Conservation (phyloP, 331 rosid genomes). For the Acacia pycnantha region DNA sequence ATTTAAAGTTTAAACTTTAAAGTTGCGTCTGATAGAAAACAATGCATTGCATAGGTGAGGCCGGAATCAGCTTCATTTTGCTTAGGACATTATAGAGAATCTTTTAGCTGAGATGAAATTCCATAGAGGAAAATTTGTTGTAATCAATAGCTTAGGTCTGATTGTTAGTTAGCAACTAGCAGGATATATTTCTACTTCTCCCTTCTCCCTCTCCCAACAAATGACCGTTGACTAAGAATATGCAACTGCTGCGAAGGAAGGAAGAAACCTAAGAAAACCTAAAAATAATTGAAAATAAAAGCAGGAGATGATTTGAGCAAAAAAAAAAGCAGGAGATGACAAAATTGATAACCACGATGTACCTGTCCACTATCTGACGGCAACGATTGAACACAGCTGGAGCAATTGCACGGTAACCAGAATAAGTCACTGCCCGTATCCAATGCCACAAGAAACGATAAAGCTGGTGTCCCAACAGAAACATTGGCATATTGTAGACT, state of each 20-base stretch:
- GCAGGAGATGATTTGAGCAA: background rate
- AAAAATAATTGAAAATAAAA: background rate
- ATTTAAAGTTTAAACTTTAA: background rate
- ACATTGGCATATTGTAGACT: constrained; percentile 89
- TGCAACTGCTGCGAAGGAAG: background rate
- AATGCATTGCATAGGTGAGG: background rate
- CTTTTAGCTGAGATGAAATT: background rate
- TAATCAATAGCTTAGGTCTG: background rate
- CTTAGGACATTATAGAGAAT: background rate
- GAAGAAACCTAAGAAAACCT: background rate
- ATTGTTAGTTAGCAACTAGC: background rate
- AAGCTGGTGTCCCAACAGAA: constrained; percentile 80
- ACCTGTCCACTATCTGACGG: constrained; percentile 34
- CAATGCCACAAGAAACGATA: constrained; percentile 79
- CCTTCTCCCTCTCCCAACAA: background rate
- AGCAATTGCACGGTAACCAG: constrained; percentile 94
- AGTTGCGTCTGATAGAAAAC: background rate
- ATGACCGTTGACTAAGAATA: background rate
- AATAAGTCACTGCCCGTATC: constrained; percentile 95
- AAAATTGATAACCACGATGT: constrained; percentile 1
- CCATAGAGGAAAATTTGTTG: background rate
- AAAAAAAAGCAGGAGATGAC: background rate
- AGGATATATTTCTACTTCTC: background rate
- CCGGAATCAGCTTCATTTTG: background rate
- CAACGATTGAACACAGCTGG: constrained; percentile 42